Base-by-base conservation (phyloP, 495 filamentous ascomycete genomes). In the Aspergillus diversus region DNA sequence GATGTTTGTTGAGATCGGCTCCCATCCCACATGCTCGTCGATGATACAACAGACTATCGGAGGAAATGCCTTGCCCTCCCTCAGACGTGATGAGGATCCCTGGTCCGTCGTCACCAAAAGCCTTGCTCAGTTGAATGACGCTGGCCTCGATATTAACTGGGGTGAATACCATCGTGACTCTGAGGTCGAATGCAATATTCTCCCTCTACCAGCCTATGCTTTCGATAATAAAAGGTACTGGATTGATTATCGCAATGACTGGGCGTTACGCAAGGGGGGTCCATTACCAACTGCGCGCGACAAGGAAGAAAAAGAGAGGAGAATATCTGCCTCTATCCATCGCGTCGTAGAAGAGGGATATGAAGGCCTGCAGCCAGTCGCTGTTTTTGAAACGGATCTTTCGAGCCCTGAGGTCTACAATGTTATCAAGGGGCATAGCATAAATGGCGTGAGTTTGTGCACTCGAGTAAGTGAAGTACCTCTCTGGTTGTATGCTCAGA, bases 81-180 rank as follows among this genome's bases (percentile, higher is more conserved):
- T 84, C 27, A 74, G 70, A 5, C 69, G 69, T 4, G 66, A 69
- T 9, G 73, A 75, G 31, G 67, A 78, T 51, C 63, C 58, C 33
- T 92, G 85, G 80, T 82, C 81, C 66, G 85, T 79, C 5, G 71
- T 93, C 3, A 75, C 79, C 0, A 63, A 67, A 6, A 84, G 74
- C 16, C 65, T 92, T 8, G 72, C 73, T 46, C 75, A 80, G 2
- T 74, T 92, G 12, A 81, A 91, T 69, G 69, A 71, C 5, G 75
- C 74, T n/a, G 87, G 89, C 11, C 63, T 86, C n/a, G 77, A 83
- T 33, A 71, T 91, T 59, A 71, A 84, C 71, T 93, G 88, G 86
- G 82, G 81, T 60, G 89, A 90, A 68, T 89, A 63, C n/a, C 11
- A 56, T 5, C 53, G 21, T 2, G 31, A 56, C 33, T 15, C 17